Evolutionary conservation across 139 green algal genomes (phyloP), one percentile per base, ranked within the genome.

Genomic region (Closterium sp.): DNA sequence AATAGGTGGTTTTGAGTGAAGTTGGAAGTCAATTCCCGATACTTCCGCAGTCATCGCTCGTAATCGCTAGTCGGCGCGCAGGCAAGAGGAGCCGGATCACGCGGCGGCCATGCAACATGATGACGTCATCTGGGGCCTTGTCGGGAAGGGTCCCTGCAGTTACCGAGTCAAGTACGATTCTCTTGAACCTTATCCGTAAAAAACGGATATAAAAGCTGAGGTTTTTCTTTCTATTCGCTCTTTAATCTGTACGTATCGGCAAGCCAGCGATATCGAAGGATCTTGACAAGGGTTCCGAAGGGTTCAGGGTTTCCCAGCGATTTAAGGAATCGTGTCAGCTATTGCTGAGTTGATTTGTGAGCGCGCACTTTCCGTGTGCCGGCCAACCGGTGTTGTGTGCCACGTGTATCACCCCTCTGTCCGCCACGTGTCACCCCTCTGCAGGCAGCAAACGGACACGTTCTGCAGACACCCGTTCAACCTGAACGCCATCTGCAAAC

Each of bases 381-480:
- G 70, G 2, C 70, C 2, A 29, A 27, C 70, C 24, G 70, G 2
- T 30, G 2, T 4, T 29, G 85, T 87, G 11, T 9, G 7, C 5
- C 4, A 50, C 38, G 38, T 50, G 5, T 50, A 0, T 50, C 38
- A 50, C 1, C 38, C 3, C 38, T 50, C 38, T 50, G 38, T 50
- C 38, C 38, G 38, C 38, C 38, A 50, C 7, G 38, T 50, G 38
- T 50, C 38, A 50, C 5, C 38, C n/a, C 38, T 50, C 5, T 31
- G 87, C 87, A 89, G 87, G 87, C 98, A 96, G 5, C 96, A 98
- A 88, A 91, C 89, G 28, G 87, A 93, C 31, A 99, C 98, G 90
- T 99, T 99, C 90, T 99, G 98, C 95, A 93, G 97, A 29, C 99
- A 99, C 89, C 97, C 98, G 96, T 98, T 98, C 96, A 99, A 99